Evolutionary conservation across 2,329 filamentous ascomycete genomes (phyloP).

Genomic region (Neurospora sp.): DNA sequence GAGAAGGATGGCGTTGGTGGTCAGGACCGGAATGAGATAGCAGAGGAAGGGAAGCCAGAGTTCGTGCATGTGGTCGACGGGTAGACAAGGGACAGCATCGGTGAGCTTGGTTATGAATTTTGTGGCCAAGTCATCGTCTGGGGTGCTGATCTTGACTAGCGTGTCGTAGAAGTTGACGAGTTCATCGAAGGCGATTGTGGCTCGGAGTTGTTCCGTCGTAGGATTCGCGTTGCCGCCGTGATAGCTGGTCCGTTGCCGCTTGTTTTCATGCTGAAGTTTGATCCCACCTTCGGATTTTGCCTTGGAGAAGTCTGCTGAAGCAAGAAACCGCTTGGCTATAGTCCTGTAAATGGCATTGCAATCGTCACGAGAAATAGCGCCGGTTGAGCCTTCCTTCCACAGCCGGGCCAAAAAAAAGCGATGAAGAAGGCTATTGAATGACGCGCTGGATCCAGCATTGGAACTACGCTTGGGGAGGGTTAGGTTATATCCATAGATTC

Average conservation of each 20-base stretch:
- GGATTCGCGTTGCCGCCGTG: not conserved
- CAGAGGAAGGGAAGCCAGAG: not conserved
- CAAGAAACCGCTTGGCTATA: not conserved
- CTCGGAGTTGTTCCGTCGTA: not conserved
- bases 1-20: not conserved
- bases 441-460: not conserved
- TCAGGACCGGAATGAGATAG: not conserved
- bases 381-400: not conserved
- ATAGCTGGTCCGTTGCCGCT: not conserved
- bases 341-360: not conserved
- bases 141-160: not conserved
- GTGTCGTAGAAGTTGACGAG: not conserved
- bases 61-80: not conserved
- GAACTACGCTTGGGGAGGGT: not conserved
- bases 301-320: not conserved
- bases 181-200: not conserved
- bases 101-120: not conserved
- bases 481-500: not conserved
- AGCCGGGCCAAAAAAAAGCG: not conserved
- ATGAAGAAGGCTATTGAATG: not conserved
- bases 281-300: not conserved
- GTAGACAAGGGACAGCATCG: not conserved
- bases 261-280: not conserved
- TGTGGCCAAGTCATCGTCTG: not conserved
- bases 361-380: not conserved